Conservation (phyloP, 768 basidiomycete species). For the Pilatotrama ljubarskyi region DNA sequence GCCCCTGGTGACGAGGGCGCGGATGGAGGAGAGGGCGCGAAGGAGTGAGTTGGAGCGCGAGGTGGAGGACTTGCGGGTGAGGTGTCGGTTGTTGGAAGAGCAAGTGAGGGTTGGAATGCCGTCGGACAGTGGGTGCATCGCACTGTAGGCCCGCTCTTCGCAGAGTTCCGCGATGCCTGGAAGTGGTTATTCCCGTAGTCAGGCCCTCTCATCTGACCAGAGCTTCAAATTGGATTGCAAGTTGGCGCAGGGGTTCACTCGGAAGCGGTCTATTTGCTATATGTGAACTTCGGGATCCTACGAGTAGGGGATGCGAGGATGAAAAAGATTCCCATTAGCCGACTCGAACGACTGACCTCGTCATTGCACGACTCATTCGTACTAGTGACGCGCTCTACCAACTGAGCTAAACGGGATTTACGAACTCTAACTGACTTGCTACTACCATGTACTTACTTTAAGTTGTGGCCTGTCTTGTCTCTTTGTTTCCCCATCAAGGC, state of each 20-base stretch:
- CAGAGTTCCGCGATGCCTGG: too few species aligned
- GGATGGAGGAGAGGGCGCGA: constrained; percentile 46
- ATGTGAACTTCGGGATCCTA: too few species aligned
- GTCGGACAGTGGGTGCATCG: constrained; percentile 32
- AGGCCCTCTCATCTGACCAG: too few species aligned
- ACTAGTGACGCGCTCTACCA: constrained; percentile 71
- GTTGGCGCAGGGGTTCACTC: too few species aligned
- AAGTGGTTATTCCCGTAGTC: too few species aligned
- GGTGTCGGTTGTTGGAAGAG: constrained; percentile 46
- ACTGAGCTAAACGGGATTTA: constrained; percentile 37
- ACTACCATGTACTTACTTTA: too few species aligned
- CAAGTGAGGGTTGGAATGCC: constrained; percentile 20
- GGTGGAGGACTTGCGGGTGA: constrained; percentile 50
- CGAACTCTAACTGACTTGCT: too few species aligned
- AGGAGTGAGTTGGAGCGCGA: constrained; percentile 42
- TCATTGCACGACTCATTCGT: constrained; percentile 37
- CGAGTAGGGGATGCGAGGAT: too few species aligned
- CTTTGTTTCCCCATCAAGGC: too few species aligned
- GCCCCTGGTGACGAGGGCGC: constrained; percentile 44
- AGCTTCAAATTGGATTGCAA: too few species aligned
- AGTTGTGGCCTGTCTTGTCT: too few species aligned
- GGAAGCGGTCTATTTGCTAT: too few species aligned
- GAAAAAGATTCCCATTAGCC: constrained; percentile 34
- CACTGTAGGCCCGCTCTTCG: constrained; percentile 18
- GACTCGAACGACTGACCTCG: constrained; percentile 65